Conservation (phyloP, 2,329 filamentous ascomycete species). For the Fusarium oligoseptatum region DNA sequence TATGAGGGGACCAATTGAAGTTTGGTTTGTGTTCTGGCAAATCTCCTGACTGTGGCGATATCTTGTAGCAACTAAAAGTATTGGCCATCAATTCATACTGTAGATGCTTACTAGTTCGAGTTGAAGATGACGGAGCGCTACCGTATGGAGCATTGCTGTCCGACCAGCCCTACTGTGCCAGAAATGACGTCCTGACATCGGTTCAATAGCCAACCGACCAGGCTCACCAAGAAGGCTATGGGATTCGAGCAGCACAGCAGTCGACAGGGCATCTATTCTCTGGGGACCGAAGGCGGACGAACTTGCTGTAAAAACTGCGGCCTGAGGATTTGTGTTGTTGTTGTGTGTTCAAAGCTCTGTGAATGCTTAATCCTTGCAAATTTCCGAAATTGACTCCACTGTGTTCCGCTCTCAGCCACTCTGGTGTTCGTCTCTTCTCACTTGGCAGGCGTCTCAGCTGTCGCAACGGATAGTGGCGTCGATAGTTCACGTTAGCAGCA, state of each 20-base stretch:
- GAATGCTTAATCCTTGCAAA: not conserved
- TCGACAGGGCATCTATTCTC: not conserved
- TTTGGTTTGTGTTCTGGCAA: not conserved
- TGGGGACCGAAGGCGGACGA: not conserved
- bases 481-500: not conserved
- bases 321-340: not conserved
- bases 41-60: not conserved
- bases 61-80: not conserved
- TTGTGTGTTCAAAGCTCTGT: not conserved
- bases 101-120: not conserved
- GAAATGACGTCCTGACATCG: not conserved
- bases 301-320: not conserved
- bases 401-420: not conserved
- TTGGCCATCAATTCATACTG: not conserved
- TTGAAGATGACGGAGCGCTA: not conserved
- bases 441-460: not conserved
- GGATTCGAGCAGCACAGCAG: not conserved
- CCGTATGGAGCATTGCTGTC: not conserved
- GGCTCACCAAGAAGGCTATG: not conserved
- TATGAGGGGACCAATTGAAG: not conserved
- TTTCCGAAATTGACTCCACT: not conserved
- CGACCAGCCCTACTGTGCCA: not conserved
- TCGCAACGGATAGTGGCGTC: not conserved
- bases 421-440: not conserved
- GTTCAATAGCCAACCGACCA: not conserved